phyloP scores from a whole-genome alignment of 352 stramenopile species.

The Elongisporangium undulatum region DNA sequence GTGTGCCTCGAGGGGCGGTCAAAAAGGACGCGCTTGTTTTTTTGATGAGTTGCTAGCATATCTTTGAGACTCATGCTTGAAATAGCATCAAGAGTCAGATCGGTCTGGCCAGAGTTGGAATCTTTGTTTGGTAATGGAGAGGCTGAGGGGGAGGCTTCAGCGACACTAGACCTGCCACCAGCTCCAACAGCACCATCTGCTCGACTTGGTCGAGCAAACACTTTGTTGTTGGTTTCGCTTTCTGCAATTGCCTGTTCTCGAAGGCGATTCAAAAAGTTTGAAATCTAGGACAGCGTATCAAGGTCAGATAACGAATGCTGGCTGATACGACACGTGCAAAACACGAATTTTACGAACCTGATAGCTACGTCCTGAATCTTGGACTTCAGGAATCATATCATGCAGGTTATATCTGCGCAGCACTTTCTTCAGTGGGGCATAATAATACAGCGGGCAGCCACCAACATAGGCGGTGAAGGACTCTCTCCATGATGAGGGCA shows the following conservation, averaged over 20 bases:
- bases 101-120: slow-evolving; percentile 12
- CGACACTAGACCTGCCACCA: slow-evolving; percentile 7
- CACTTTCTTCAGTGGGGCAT: slow-evolving; percentile 74
- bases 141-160: slow-evolving; percentile 34
- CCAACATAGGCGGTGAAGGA: slow-evolving; percentile 77
- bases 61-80: slow-evolving; percentile 64
- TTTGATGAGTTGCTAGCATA: slow-evolving; percentile 41
- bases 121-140: slow-evolving; percentile 26
- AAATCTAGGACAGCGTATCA: slow-evolving; percentile 28
- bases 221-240: slow-evolving; percentile 77
- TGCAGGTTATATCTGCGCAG: slow-evolving; percentile 87
- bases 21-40: slow-evolving; percentile 51
- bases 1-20: slow-evolving; percentile 31
- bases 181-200: slow-evolving; percentile 1
- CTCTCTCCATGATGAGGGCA: slow-evolving; percentile 84
- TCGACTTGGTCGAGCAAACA: slow-evolving; percentile 41
- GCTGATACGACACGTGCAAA: neutral
- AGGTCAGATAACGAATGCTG: slow-evolving; percentile 1
- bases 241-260: slow-evolving; percentile 70
- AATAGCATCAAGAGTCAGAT: slow-evolving; percentile 48
- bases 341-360: slow-evolving; percentile 24
- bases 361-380: slow-evolving; percentile 79
- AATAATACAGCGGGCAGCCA: slow-evolving; percentile 79
- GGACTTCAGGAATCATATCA: slow-evolving; percentile 80
- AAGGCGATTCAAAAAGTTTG: slow-evolving; percentile 66